phyloP scores from a whole-genome alignment of 192 early-diverging fungal species.

The Spizellomyces sp. region DNA sequence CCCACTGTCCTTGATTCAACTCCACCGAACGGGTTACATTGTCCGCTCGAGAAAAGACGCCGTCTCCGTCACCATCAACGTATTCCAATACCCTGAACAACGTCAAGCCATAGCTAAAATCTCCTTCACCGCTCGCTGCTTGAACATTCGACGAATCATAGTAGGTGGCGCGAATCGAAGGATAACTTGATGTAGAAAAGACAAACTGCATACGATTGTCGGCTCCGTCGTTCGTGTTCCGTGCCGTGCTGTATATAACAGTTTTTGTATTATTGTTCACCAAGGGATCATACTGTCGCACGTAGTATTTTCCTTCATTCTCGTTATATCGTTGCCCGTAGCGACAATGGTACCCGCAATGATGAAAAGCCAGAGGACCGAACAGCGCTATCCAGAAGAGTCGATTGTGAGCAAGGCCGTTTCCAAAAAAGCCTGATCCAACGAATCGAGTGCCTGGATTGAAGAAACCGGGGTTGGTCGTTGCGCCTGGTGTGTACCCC shows the following conservation, averaged over 20 bases:
- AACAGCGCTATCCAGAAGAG: not conserved
- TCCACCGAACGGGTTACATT: not conserved
- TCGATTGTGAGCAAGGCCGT: not conserved
- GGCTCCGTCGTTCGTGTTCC: constrained; percentile 7
- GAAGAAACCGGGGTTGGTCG: not conserved
- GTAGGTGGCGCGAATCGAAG: constrained; percentile 1
- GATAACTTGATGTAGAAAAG: not conserved
- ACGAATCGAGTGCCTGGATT: not conserved
- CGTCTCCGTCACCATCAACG: constrained; percentile 5
- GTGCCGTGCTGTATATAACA: not conserved
- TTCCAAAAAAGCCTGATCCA: not conserved
- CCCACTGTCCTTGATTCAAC: not conserved
- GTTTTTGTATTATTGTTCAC: not conserved
- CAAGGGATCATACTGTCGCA: constrained; percentile 3
- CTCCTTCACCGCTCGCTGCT: not conserved
- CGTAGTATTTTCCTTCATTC: constrained; percentile 14
- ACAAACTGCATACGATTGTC: constrained; percentile 22
- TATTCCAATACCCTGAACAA: constrained; percentile 15
- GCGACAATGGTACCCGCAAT: constrained; percentile 17
- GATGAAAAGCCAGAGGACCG: not conserved
- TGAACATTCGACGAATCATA: not conserved
- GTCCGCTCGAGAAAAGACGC: constrained; percentile 1
- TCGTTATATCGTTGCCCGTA: constrained; percentile 5
- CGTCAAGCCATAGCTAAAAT: constrained; percentile 10
- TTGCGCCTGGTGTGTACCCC: not conserved